Conservation (phyloP, 805 yeast genomes). For the Ogataea kodamae region DNA sequence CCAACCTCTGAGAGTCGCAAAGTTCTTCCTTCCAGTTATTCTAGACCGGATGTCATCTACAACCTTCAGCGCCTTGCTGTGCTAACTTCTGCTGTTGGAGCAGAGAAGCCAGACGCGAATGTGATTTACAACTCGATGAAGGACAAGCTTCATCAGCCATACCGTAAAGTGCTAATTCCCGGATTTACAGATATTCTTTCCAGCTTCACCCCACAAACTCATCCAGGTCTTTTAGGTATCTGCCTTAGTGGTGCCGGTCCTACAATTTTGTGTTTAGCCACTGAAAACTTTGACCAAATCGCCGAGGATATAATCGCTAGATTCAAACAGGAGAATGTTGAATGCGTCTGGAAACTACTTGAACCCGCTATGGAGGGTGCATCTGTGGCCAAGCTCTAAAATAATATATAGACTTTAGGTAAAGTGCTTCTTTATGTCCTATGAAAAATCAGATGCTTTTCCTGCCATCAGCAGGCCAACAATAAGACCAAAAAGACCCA, state of each 20-base stretch:
- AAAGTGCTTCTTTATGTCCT: conserved; percentile 27
- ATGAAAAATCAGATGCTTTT: conserved; percentile 77
- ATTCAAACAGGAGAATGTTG: conserved; percentile 61
- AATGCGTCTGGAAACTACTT: conserved; percentile 78
- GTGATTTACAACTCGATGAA: conserved; percentile 94
- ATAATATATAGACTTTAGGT: conserved; percentile 1
- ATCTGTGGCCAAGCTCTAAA: conserved; percentile 39
- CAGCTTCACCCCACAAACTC: conserved; percentile 74
- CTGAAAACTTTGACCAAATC: conserved; percentile 78
- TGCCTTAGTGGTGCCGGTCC: conserved; percentile 99
- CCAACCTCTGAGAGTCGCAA: conserved; percentile 89
- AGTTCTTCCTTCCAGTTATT: conserved; percentile 79
- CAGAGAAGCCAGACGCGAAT: conserved; percentile 68
- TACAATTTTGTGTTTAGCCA: conserved; percentile 90
- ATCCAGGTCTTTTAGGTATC: conserved; percentile 86
- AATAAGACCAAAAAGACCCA: conserved; percentile 93
- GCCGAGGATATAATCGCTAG: conserved; percentile 71
- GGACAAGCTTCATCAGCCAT: conserved; percentile 96
- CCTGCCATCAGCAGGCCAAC: conserved; percentile 97
- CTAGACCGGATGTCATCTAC: conserved; percentile 80
- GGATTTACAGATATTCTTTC: conserved; percentile 80
- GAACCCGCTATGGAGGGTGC: conserved; percentile 91
- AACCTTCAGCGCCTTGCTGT: conserved; percentile 92
- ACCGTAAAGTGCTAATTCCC: conserved; percentile 86
- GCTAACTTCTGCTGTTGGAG: conserved; percentile 87